Evolutionary conservation across 257 asterid species (phyloP).

Genomic region (Nicotiana knightiana): DNA sequence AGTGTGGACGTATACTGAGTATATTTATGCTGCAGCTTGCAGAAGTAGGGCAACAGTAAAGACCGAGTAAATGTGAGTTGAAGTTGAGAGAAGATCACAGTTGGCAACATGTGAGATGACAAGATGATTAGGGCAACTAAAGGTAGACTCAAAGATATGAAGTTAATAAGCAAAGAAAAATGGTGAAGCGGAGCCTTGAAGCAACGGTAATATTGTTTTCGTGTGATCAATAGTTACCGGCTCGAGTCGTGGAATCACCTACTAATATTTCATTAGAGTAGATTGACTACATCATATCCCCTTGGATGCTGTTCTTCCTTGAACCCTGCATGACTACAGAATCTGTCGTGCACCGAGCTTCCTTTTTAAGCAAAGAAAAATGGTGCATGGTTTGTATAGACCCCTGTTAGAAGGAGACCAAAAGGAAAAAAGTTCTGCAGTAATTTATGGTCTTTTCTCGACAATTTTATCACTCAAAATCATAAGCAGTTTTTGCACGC

Average conservation of each 20-base stretch:
- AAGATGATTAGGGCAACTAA: background rate
- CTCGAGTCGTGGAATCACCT: no score
- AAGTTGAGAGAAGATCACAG: background rate
- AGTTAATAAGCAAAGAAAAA: background rate
- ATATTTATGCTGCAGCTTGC: no score
- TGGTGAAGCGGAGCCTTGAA: no score
- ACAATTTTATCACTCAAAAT: slow-evolving; percentile 3
- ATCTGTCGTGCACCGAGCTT: no score
- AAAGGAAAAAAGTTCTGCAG: background rate
- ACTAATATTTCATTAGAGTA: no score
- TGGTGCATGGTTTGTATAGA: background rate
- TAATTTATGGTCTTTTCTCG: background rate
- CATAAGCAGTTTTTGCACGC: slow-evolving; percentile 1
- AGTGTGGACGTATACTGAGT: no score
- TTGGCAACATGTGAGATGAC: slow-evolving; percentile 5
- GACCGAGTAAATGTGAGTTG: background rate
- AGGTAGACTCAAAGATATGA: background rate
- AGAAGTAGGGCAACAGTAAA: no score
- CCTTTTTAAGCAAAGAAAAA: background rate
- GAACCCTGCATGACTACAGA: no score
- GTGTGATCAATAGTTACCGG: no score
- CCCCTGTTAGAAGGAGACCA: background rate
- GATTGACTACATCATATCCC: no score
- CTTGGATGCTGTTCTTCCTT: no score
- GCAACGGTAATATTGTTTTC: no score